These are phyloP conservation scores for Acacia acuminata DNA, from an alignment of 306 rosid genomes.

Conservation along the genomic window DNA sequence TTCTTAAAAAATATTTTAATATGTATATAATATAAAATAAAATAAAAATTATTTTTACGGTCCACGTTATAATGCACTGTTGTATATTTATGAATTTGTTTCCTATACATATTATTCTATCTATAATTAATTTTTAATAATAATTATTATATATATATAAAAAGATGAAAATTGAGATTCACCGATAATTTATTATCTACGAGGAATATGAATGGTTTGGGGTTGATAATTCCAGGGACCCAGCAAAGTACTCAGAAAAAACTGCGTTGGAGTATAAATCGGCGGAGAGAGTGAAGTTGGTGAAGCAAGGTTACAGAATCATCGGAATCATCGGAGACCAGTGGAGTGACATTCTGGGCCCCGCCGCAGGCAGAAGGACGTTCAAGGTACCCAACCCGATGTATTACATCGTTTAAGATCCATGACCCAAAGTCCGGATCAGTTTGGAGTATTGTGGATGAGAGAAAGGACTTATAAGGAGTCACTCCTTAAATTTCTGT, in stretches of 20 bases:
- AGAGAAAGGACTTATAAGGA: background rate
- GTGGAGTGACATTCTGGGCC: slow-evolving; percentile 50
- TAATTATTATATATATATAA: too few relatives aligned
- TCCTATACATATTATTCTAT: too few relatives aligned
- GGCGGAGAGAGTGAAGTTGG: slow-evolving; percentile 35
- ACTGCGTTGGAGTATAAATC: slow-evolving; percentile 39
- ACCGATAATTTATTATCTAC: too few relatives aligned
- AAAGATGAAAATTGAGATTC: too few relatives aligned
- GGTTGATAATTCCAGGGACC: slow-evolving; percentile 18
- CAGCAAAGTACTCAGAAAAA: background rate
- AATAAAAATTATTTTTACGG: too few relatives aligned
- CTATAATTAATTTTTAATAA: too few relatives aligned
- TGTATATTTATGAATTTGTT: too few relatives aligned
- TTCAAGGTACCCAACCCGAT: slow-evolving; percentile 56
- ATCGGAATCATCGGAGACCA: slow-evolving; percentile 53
- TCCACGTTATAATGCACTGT: too few relatives aligned
- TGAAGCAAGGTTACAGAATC: slow-evolving; percentile 36
- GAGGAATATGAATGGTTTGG: too few relatives aligned
- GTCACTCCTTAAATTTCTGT: background rate
- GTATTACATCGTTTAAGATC: slow-evolving; percentile 28
- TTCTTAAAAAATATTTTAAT: too few relatives aligned
- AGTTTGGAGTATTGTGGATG: background rate
- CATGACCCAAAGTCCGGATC: background rate
- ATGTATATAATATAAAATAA: too few relatives aligned
- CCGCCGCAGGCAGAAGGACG: slow-evolving; percentile 31